phyloP scores from a whole-genome alignment of 192 early-diverging fungal species.

The Umbelopsis isabellina region DNA sequence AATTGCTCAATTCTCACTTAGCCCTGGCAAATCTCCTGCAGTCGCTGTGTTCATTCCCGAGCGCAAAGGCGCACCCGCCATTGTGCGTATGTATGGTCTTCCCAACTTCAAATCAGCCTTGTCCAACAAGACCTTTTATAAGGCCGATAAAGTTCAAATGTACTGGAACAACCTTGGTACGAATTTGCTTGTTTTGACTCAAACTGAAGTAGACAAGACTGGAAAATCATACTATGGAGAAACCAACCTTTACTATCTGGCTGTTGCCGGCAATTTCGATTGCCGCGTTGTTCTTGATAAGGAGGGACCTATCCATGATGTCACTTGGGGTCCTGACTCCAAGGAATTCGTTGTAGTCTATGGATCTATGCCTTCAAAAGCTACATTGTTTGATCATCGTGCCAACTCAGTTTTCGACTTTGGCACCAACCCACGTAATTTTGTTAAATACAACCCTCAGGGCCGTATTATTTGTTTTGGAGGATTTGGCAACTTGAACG shows the following conservation, averaged over 20 bases:
- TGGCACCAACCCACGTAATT: conserved; percentile 87
- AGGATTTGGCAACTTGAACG: conserved; percentile 96
- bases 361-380: conserved; percentile 92
- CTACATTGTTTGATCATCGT: conserved; percentile 91
- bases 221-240: conserved; percentile 98
- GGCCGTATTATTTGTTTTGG: conserved; percentile 88
- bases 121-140: conserved; percentile 93
- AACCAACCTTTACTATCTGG: conserved; percentile 88
- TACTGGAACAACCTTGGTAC: conserved; percentile 93
- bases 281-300: conserved; percentile 83
- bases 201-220: conserved; percentile 95
- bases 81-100: conserved; percentile 86
- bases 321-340: conserved; percentile 92
- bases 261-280: conserved; percentile 91
- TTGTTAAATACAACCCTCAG: conserved; percentile 86
- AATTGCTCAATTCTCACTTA: conserved; percentile 84
- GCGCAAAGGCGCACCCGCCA: conserved; percentile 79
- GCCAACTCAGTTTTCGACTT: conserved; percentile 84
- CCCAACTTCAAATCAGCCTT: conserved; percentile 70
- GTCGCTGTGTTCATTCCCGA: conserved; percentile 94
- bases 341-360: conserved; percentile 98
- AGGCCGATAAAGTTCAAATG: conserved; percentile 91
- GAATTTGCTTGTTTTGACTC: conserved; percentile 86
- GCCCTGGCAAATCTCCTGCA: conserved; percentile 79
- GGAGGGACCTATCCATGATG: conserved; percentile 94